Percentiles rank a stretch among this genome's conserved stretches.
phyloP scores from a whole-genome alignment of 441 rosid genomes.

The Bocquillonia castaneifolia region DNA sequence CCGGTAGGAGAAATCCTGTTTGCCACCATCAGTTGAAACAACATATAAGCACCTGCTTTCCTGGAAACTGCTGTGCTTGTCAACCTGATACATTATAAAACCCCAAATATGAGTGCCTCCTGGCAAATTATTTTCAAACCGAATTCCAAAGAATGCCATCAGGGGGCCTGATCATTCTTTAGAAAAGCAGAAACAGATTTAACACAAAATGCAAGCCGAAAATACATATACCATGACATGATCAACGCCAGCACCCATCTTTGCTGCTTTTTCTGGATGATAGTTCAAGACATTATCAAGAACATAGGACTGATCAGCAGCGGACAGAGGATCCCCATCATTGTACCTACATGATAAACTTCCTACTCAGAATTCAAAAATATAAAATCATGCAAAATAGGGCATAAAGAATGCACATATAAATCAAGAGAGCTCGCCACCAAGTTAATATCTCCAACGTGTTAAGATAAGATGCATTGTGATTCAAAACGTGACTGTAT shows the following conservation, averaged over 20 bases:
- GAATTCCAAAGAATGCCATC: not conserved
- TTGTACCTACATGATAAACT: constrained; percentile 47
- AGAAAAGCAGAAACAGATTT: not conserved
- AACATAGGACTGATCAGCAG: constrained; percentile 52
- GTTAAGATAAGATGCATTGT: not conserved
- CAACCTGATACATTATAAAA: constrained; percentile 47
- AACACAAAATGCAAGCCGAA: not conserved
- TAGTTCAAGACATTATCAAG: constrained; percentile 57
- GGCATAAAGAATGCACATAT: not conserved
- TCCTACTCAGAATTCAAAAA: constrained; percentile 16
- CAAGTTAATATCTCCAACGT: not conserved
- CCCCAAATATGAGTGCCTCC: too few species aligned
- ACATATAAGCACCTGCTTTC: constrained; percentile 72
- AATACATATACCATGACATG: constrained; percentile 55
- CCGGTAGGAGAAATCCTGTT: constrained; percentile 72
- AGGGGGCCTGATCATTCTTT: not conserved
- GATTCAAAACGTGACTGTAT: not conserved
- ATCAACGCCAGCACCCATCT: constrained; percentile 71
- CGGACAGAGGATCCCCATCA: constrained; percentile 69
- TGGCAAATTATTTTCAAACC: too few species aligned
- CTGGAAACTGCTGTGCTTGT: constrained; percentile 50
- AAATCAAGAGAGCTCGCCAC: not conserved
- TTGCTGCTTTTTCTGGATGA: constrained; percentile 72
- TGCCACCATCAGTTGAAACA: constrained; percentile 60
- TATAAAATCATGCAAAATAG: constrained; percentile 10